These are phyloP conservation scores for Coniochaeta sp. DNA, from an alignment of 2,329 filamentous ascomycete genomes.

Conservation along the genomic window DNA sequence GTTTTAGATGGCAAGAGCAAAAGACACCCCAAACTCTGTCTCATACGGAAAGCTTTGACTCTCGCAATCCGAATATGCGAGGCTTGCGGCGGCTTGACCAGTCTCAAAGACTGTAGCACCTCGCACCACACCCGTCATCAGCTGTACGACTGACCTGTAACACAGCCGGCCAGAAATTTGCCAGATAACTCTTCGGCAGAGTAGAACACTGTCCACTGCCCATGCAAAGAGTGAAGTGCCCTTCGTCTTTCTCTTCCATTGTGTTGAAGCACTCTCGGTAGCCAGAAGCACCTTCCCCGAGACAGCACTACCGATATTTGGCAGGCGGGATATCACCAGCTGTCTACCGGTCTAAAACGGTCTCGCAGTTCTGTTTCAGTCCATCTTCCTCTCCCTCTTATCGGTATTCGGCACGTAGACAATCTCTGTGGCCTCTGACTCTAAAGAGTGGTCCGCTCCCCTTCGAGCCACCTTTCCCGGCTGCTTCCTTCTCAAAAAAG, in stretches of 20 bases:
- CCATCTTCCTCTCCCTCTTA: too few species aligned
- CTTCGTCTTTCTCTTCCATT: too few species aligned
- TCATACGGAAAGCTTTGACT: not conserved
- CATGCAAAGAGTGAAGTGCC: too few species aligned
- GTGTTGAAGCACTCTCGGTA: not conserved
- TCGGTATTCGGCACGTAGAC: not conserved
- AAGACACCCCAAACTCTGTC: not conserved
- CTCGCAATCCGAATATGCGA: not conserved
- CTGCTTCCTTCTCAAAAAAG: not conserved
- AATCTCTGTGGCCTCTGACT: not conserved
- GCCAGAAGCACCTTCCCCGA: not conserved
- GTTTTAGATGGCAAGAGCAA: not conserved
- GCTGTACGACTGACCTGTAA: conserved; percentile 20
- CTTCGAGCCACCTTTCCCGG: not conserved
- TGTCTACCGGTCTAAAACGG: not conserved
- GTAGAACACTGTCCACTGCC: too few species aligned
- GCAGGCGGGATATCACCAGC: not conserved
- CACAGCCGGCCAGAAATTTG: too few species aligned
- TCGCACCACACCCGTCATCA: conserved; percentile 31
- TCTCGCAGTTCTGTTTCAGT: not conserved
- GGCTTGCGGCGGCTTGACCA: not conserved
- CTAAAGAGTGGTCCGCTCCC: not conserved
- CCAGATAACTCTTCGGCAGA: conserved; percentile 17
- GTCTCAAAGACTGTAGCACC: conserved; percentile 16
- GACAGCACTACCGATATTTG: conserved; percentile 1